These are phyloP conservation scores for Pythium apleroticum DNA, from an alignment of 352 stramenopile species.

Conservation along the genomic window DNA sequence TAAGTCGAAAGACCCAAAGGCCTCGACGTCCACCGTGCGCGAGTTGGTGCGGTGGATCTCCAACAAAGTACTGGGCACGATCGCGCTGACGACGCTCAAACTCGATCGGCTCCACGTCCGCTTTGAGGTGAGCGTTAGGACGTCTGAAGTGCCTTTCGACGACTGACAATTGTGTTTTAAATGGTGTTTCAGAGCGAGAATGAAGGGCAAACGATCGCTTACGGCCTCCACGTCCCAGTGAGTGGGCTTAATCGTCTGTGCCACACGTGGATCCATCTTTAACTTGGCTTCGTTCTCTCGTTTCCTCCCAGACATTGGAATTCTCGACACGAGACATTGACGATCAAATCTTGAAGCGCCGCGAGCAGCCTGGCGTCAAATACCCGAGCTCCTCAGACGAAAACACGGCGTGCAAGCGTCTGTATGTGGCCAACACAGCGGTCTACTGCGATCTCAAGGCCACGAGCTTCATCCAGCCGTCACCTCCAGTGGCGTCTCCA, in stretches of 20 bases:
- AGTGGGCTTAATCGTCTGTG: background rate
- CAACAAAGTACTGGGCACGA: slow-evolving; percentile 44
- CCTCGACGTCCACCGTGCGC: background rate
- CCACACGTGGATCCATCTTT: too few relatives aligned
- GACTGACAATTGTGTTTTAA: too few relatives aligned
- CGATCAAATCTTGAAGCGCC: slow-evolving; percentile 62
- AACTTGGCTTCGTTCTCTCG: too few relatives aligned
- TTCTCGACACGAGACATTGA: slow-evolving; percentile 51
- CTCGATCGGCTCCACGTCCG: slow-evolving; percentile 67
- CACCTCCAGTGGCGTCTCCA: background rate
- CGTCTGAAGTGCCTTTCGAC: too few relatives aligned
- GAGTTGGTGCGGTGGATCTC: slow-evolving; percentile 39
- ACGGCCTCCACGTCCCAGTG: slow-evolving; percentile 62
- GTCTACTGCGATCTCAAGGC: slow-evolving; percentile 61
- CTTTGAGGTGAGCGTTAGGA: slow-evolving; percentile 54
- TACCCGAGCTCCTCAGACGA: slow-evolving; percentile 37
- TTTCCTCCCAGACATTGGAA: slow-evolving; percentile 40
- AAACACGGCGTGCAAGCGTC: slow-evolving; percentile 47
- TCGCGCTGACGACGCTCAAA: slow-evolving; percentile 58
- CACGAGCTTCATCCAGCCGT: slow-evolving; percentile 23
- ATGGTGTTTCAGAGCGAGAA: slow-evolving; percentile 43
- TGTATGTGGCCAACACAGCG: slow-evolving; percentile 59
- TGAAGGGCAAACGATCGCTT: slow-evolving; percentile 43
- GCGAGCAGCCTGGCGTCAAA: slow-evolving; percentile 46
- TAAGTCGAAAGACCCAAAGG: slow-evolving; percentile 1